Conservation (phyloP, 2,329 filamentous ascomycete species). For the Neophaeococcomyces mojaviensis region DNA sequence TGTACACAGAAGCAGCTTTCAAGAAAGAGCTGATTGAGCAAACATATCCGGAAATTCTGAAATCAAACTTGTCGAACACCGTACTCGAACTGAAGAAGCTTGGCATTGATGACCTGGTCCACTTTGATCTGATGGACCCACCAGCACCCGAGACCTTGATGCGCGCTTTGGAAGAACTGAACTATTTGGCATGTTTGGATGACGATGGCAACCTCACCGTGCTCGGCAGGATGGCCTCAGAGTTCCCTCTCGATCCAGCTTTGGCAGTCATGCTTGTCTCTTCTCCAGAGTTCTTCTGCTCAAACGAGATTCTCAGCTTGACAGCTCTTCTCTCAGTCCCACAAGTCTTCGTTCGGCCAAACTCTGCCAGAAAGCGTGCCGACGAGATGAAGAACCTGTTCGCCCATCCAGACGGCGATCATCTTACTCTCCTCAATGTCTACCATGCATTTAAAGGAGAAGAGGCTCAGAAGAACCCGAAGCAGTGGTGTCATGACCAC, state of each 20-base stretch:
- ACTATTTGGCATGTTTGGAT: constrained; percentile 92
- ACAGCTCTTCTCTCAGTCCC: constrained; percentile 90
- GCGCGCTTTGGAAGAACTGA: constrained; percentile 93
- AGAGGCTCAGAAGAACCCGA: constrained; percentile 62
- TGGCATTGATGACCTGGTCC: constrained; percentile 87
- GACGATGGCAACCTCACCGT: constrained; percentile 89
- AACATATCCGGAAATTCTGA: constrained; percentile 90
- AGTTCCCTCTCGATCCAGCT: constrained; percentile 89
- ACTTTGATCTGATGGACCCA: constrained; percentile 98
- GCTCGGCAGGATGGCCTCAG: constrained; percentile 79
- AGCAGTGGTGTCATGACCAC: constrained; percentile 95
- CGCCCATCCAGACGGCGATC: constrained; percentile 85
- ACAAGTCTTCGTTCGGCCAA: constrained; percentile 84
- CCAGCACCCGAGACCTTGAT: constrained; percentile 97
- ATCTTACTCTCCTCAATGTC: constrained; percentile 91
- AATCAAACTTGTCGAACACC: constrained; percentile 89
- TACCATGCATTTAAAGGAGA: constrained; percentile 92
- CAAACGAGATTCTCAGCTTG: constrained; percentile 93
- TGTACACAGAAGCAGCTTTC: constrained; percentile 93
- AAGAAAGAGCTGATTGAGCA: constrained; percentile 97
- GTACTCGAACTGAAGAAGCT: constrained; percentile 94
- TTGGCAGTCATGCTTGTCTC: constrained; percentile 97
- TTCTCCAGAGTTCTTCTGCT: constrained; percentile 96
- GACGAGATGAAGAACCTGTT: constrained; percentile 98
- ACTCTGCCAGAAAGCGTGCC: constrained; percentile 75